phyloP scores from a whole-genome alignment of 305 asterid genomes.

The Euphrasia arctica region DNA sequence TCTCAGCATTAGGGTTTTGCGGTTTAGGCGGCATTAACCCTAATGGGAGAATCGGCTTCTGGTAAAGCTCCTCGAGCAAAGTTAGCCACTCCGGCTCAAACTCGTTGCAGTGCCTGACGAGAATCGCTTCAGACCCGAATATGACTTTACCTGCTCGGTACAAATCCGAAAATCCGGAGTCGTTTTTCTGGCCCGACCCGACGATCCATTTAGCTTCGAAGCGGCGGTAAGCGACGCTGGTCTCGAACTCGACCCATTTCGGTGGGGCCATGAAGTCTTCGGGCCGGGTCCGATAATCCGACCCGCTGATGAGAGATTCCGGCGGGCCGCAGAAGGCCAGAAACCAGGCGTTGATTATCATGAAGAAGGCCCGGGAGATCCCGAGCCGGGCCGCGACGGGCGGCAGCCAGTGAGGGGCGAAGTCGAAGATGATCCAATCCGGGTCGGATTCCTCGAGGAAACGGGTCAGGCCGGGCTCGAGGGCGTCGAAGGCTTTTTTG shows the following conservation, averaged over 20 bases:
- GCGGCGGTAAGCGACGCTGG: constrained; percentile 26
- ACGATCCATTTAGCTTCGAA: constrained; percentile 22
- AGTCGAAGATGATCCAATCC: constrained; percentile 43
- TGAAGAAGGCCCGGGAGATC: constrained; percentile 25
- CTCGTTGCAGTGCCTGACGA: constrained; percentile 26
- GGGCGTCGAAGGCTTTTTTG: constrained; percentile 39
- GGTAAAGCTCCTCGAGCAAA: constrained; percentile 20
- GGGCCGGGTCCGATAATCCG: constrained; percentile 27
- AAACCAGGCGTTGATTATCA: constrained; percentile 23
- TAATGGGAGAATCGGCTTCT: constrained; percentile 27
- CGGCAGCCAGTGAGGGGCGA: constrained; percentile 35
- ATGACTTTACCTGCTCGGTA: constrained; percentile 19
- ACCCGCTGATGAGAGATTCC: background rate
- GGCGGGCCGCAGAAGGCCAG: constrained; percentile 15
- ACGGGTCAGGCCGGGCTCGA: constrained; percentile 13
- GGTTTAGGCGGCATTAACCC: constrained; percentile 36
- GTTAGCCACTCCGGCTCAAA: constrained; percentile 30
- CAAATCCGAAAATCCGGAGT: constrained; percentile 22
- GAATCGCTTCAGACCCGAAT: constrained; percentile 17
- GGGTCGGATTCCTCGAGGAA: constrained; percentile 28
- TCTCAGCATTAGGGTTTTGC: background rate
- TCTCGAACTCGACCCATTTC: constrained; percentile 38
- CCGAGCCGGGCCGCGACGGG: constrained; percentile 21
- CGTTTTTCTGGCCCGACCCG: background rate
- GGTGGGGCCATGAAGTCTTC: constrained; percentile 43